Conservation (phyloP, 2,329 filamentous ascomycete species). For the Sarocladiaceae sp. region DNA sequence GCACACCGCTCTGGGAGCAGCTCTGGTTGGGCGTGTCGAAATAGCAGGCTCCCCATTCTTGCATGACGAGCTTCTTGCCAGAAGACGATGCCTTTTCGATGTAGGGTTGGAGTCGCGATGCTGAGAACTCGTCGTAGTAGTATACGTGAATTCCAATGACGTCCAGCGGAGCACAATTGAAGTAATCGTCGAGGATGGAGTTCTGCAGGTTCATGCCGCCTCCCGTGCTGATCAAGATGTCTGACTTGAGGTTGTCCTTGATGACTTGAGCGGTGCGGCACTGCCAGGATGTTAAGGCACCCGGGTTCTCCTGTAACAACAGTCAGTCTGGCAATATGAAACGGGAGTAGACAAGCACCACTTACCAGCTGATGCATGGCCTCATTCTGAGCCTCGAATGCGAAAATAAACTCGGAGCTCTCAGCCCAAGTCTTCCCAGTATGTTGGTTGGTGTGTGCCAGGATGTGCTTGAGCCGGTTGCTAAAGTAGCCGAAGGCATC, state of each 20-base stretch:
- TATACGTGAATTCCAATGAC: conserved; percentile 21
- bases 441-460: conserved; percentile 12
- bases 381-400: conserved; percentile 18
- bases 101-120: conserved; percentile 16
- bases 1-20: conserved; percentile 16
- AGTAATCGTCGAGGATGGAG: conserved; percentile 15
- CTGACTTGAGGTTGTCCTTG: conserved; percentile 14
- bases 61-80: conserved; percentile 26
- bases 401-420: conserved; percentile 18
- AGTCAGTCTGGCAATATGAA: not conserved
- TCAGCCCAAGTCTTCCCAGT: conserved; percentile 15
- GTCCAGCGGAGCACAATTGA: conserved; percentile 12
- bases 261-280: conserved; percentile 18
- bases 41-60: conserved; percentile 25
- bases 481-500: conserved; percentile 12
- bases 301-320: conserved; percentile 13
- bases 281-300: conserved; percentile 16
- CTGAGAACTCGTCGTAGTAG: conserved; percentile 19
- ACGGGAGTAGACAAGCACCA: too few species aligned
- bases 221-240: conserved; percentile 17
- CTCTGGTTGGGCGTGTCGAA: conserved; percentile 20
- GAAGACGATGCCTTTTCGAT: conserved; percentile 18
- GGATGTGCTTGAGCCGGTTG: conserved; percentile 11
- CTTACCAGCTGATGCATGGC: conserved; percentile 16
- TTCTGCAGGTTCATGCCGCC: conserved; percentile 15